These are phyloP conservation scores for Crataegus laevigata DNA, from an alignment of 306 rosid genomes.

Conservation along the genomic window DNA sequence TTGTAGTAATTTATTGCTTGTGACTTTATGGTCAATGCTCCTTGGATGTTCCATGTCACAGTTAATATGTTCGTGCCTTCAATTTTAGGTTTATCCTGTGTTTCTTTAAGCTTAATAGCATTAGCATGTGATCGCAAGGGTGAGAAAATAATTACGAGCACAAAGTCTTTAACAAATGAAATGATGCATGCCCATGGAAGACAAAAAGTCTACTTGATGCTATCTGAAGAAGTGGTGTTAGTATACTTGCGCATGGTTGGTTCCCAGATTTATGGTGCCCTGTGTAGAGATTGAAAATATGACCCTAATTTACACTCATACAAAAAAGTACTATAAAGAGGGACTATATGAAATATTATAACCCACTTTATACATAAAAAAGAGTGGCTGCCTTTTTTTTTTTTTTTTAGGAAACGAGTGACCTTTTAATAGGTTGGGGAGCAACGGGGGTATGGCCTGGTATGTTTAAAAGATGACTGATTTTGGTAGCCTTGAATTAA, in stretches of 20 bases:
- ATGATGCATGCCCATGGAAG: neutral
- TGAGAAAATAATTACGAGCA: neutral
- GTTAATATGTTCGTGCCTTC: conserved; percentile 4
- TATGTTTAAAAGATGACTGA: neutral
- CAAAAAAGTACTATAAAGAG: no score
- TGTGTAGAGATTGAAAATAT: neutral
- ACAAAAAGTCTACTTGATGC: neutral
- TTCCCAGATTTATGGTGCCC: neutral
- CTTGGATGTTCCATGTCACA: neutral
- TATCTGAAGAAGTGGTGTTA: neutral
- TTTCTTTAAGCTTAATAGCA: neutral
- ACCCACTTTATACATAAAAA: neutral
- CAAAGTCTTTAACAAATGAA: neutral
- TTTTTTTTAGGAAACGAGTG: neutral
- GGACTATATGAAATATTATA: no score
- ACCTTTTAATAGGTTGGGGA: neutral
- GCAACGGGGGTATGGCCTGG: neutral
- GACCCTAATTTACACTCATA: neutral
- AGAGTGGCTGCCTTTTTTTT: neutral
- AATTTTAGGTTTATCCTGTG: neutral
- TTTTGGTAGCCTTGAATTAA: neutral
- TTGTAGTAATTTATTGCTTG: neutral
- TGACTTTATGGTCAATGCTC: neutral
- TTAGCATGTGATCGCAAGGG: neutral
- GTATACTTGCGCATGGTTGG: neutral